Evolutionary conservation across 2,329 filamentous ascomycete species (phyloP).

Genomic region (Pezicula rhizophila): DNA sequence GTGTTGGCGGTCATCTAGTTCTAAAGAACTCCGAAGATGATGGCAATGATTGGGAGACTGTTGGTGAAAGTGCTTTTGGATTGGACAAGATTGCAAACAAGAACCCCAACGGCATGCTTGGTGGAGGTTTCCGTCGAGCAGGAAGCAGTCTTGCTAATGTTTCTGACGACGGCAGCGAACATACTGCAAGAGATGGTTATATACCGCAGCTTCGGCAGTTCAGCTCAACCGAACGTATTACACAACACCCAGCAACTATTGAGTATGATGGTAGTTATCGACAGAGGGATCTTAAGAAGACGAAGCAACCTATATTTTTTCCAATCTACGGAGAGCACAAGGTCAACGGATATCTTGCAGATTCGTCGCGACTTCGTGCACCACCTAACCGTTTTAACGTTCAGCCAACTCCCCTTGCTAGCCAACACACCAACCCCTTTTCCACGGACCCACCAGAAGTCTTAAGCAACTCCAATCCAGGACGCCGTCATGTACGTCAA

Average conservation of each 20-base stretch:
- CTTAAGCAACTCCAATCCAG: slow-evolving; percentile 2
- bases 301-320: slow-evolving; percentile 19
- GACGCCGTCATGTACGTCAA: background rate
- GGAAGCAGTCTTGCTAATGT: slow-evolving; percentile 25
- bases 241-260: slow-evolving; percentile 22
- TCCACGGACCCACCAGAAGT: slow-evolving; percentile 19
- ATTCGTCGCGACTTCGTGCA: slow-evolving; percentile 19
- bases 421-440: slow-evolving; percentile 23
- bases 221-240: slow-evolving; percentile 20
- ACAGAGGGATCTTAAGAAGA: slow-evolving; percentile 22
- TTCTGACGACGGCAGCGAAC: slow-evolving; percentile 16
- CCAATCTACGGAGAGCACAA: slow-evolving; percentile 20
- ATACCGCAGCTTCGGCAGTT: slow-evolving; percentile 4
- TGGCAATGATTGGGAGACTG: slow-evolving; percentile 26
- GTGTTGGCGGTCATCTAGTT: background rate
- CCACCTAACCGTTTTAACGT: slow-evolving; percentile 7
- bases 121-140: slow-evolving; percentile 13
- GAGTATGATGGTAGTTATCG: slow-evolving; percentile 20
- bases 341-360: slow-evolving; percentile 24
- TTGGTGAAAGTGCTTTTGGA: slow-evolving; percentile 17
- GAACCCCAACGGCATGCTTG: slow-evolving; percentile 8
- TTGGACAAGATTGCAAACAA: background rate
- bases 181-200: slow-evolving; percentile 10
- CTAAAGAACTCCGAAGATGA: slow-evolving; percentile 10
- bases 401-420: slow-evolving; percentile 15